Evolutionary conservation across 768 basidiomycete species (phyloP), one percentile per base, ranked within the genome.

Genomic region (Boletales sp.): DNA sequence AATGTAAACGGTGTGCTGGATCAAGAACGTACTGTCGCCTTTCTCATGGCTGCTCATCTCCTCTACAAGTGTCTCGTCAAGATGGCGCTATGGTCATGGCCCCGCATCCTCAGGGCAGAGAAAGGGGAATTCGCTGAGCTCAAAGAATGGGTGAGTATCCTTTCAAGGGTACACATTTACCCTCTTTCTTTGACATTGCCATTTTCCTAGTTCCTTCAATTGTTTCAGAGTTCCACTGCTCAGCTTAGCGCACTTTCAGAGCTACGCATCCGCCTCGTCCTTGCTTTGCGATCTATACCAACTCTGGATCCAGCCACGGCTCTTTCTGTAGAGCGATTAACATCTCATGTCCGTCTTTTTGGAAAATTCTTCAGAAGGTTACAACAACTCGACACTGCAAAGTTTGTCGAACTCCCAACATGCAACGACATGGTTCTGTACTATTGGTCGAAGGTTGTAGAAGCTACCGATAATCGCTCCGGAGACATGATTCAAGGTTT

Each of bases 291-390:
- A 43, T 60, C 70, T 17, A 66, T 65, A 39, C 62, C 68, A 25
- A 43, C 62, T 11, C 54, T 63, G 9, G 62, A 70, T 30, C 71
- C 74, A 55, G 64, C 73, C 18, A 68, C 72, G 10, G 58, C 73
- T 7, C 74, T 70, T 36, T 76, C 80, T 4, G 64, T 88, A 28
- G 75, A 82, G 37, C 64, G 77, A 33, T 67, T 92, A 28, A 85
- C 86, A 8, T 80, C 80, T 42, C 88, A 90, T 57, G 72, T 89
- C 28, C 78, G 78, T 38, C 63, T 79, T 31, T 84, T 90, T 58
- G 91, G 90, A 13, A 92, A 91, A 66, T 83, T 86, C 59, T 92
- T 90, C 72, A 76, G 87, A 41, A 76, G 85, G 31, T 60, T 91
- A 56, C 86, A 90, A 54, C 82, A 86, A 58, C 73, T 85, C 17